phyloP scores from a whole-genome alignment of 805 yeast species.

The Kuraishia borneana region DNA sequence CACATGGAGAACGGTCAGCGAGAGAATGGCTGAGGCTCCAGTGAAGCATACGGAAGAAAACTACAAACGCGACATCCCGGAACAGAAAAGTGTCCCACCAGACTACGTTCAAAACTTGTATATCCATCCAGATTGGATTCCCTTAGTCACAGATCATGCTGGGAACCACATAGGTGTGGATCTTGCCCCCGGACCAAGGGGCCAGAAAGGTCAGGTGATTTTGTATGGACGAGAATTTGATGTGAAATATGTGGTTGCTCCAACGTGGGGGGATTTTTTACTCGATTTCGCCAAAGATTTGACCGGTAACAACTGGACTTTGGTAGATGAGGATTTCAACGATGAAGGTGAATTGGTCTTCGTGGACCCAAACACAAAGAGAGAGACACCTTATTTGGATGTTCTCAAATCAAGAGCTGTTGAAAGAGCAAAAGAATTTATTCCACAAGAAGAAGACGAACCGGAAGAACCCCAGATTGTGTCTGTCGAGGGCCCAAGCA shows the following conservation, averaged over 20 bases:
- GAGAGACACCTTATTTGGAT: constrained; percentile 29
- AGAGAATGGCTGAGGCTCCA: constrained; percentile 19
- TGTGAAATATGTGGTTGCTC: constrained; percentile 70
- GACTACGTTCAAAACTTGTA: constrained; percentile 54
- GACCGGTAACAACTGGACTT: constrained; percentile 61
- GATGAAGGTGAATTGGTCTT: constrained; percentile 62
- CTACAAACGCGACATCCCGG: constrained; percentile 29
- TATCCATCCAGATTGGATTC: constrained; percentile 84
- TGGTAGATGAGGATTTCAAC: constrained; percentile 52
- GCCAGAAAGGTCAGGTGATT: constrained; percentile 78
- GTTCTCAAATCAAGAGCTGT: constrained; percentile 10
- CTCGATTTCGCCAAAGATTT: constrained; percentile 73
- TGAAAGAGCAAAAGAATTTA: neutral
- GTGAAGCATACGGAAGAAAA: constrained; percentile 9
- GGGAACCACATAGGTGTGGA: constrained; percentile 90
- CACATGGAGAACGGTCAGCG: constrained; percentile 69
- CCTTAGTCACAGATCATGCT: constrained; percentile 70
- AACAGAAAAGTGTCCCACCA: constrained; percentile 63
- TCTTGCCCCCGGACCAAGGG: constrained; percentile 63
- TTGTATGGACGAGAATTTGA: constrained; percentile 88
- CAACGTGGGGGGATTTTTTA: constrained; percentile 81
- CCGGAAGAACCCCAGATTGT: neutral
- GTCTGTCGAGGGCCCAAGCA: neutral
- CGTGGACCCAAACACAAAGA: constrained; percentile 43
- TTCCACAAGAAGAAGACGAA: neutral